Base-by-base conservation (phyloP, 148 eudicot genomes). In the Camellia japonica region DNA sequence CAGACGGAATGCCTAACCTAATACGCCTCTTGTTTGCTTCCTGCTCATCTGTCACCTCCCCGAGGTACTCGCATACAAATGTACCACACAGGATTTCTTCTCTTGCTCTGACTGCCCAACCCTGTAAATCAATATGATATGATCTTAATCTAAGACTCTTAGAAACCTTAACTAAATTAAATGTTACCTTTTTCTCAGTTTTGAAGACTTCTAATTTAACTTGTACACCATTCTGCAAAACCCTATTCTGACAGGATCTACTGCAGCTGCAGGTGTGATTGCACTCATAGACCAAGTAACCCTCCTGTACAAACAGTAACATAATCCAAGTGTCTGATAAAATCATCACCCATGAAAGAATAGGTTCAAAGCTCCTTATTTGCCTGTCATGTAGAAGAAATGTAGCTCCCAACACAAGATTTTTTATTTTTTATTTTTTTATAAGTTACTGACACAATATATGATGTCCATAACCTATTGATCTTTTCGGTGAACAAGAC, bases 31-130 rank as follows among this genome's bases (percentile, higher is more conserved):
- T 86, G 76, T 74, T 87, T 75, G 93, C 93, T 89, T 96, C 99
- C 70, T 89, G 81, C 69, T 81, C 82, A 80, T 89, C 92, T 82
- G 94, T 80, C 55, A 96, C 88, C 88, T 94, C 99, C 54, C 99
- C 99, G 19, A 94, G 78, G 54, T 87, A 84, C 85, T 96, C 99
- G 74, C 95, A 93, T 2, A 96, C 88, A 89, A 96, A 96, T 55
- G 89, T 79, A 20, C 99, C 99, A 49, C 91, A 87, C 63, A 56
- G 77, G 78, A 93, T 92, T 75, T 85, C 67, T 86, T 94, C 95
- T 70, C 86, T 67, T 23, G 94, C 89, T 87, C 97, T 91, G 47
- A 94, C 95, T 71, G 89, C 98, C 99, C 99, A 96, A 80, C 98
- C 98, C 99, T 96, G 88, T 68, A 69, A 82, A 78, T 71, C 71